phyloP scores from a whole-genome alignment of 176 grass and related monocot genomes.

The sorghum (Sorghum bicolor) region DNA sequence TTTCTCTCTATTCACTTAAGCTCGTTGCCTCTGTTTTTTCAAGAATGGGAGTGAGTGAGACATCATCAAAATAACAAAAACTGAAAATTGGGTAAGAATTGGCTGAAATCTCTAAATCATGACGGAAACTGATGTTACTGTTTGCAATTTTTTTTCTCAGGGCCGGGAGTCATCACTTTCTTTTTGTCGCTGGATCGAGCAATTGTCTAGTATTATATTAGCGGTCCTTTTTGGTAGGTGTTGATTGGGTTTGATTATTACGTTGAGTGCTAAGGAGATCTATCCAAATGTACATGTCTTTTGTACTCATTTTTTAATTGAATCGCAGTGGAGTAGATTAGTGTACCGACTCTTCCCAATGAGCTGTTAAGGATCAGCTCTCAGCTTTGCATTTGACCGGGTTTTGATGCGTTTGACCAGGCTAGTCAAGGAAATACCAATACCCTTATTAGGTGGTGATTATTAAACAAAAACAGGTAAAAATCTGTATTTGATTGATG shows the following conservation, averaged over 20 bases:
- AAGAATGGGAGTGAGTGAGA: neutral
- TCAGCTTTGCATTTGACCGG: slow-evolving; percentile 23
- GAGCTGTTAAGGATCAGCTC: neutral
- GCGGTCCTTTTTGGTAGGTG: slow-evolving; percentile 23
- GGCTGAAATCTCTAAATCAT: neutral
- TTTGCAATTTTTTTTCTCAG: neutral
- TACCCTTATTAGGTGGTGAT: neutral
- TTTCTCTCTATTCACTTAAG: neutral
- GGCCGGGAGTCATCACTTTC: neutral
- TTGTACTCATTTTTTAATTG: slow-evolving; percentile 15
- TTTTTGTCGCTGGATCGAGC: neutral
- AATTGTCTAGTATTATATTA: neutral
- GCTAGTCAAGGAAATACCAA: neutral
- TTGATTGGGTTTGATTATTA: slow-evolving; percentile 36
- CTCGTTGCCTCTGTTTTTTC: neutral
- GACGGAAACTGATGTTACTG: neutral
- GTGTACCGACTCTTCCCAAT: slow-evolving; percentile 23
- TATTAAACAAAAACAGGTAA: neutral
- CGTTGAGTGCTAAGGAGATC: neutral
- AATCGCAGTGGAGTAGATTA: slow-evolving; percentile 1
- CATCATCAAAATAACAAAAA: neutral
- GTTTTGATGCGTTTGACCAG: slow-evolving; percentile 22
- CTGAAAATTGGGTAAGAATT: neutral
- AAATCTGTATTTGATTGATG: neutral
- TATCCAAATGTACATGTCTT: slow-evolving; percentile 37